phyloP scores from a whole-genome alignment of 345 rosid genomes.

The Eucalyptus erythrocorys region DNA sequence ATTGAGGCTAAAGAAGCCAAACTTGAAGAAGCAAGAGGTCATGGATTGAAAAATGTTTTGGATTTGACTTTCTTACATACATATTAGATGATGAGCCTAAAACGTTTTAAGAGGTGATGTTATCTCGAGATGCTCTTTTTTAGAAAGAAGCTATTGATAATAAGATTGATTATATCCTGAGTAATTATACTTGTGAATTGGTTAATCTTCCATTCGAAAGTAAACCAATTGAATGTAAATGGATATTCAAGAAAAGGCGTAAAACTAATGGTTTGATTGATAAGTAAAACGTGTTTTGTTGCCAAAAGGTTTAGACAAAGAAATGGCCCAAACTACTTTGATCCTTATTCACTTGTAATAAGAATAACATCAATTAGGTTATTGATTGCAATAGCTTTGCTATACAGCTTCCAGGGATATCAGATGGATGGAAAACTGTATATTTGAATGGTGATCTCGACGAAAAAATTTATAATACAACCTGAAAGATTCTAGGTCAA shows the following conservation, averaged over 20 bases:
- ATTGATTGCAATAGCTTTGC: neutral
- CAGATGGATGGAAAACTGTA: neutral
- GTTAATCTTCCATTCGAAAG: neutral
- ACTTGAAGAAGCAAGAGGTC: neutral
- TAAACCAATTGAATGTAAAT: neutral
- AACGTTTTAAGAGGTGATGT: neutral
- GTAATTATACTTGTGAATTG: neutral
- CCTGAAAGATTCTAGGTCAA: neutral
- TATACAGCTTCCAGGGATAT: neutral
- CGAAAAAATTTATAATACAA: neutral
- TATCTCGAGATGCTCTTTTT: neutral
- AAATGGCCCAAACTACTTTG: neutral
- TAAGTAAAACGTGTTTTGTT: neutral
- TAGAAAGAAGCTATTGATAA: neutral
- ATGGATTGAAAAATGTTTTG: neutral
- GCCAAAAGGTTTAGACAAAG: neutral
- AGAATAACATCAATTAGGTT: neutral
- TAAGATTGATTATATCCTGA: accelerated
- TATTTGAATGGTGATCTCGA: neutral
- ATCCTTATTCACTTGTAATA: neutral
- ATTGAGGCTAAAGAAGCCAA: neutral
- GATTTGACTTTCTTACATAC: no score
- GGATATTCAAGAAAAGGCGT: neutral
- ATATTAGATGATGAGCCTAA: neutral
- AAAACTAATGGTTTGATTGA: neutral